Base-by-base conservation (phyloP, 805 yeast genomes). In the Metschnikowia drakensbergensis region DNA sequence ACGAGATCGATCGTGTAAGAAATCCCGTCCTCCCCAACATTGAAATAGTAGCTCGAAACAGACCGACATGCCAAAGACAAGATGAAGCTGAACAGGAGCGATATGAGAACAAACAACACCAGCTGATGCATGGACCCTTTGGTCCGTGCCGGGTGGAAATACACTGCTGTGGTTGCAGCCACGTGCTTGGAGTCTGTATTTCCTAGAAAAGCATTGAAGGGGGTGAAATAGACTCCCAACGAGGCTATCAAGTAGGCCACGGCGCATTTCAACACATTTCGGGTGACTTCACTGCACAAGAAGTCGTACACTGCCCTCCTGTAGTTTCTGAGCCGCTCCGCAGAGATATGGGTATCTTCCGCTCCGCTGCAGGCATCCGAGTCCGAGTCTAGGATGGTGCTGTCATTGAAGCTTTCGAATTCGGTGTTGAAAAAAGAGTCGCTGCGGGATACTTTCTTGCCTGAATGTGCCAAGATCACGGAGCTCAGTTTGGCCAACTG, bases 41-140 rank as follows among this genome's bases (percentile, higher is more conserved):
- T 68, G 54, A 65, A 78, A 50, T 76, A 73, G 10, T 60, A 49
- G 9, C 81, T 71, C 1, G 88, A 75, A 1, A 80, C 58, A 1
- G 70, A 60, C 64, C 86, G 76, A 41, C 87, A 76, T 1, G 69
- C 54, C 11, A 80, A 62, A 3, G 86, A 76, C 6, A 83, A 75
- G 0, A 72, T 47, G 47, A 80, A 76, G 38, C 82, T 78, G 66
- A 72, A 88, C 3, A 69, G 45, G 11, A 86, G 64, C 1, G 89
- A 71, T 2, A 79, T 49, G 0, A 74, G 55, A 3, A 84, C 91
- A 65, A 80, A 88, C 38, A 79, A 60, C 13, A 85, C 63, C 9
- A 90, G 82, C 60, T 88, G 89, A 51, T 82, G 77, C 92, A 88
- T 88, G 17, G 88, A 80, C 0, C 96, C 96, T 48, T 80, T 78